A percentile compares a stretch with the other conserved stretches of the same genome.
phyloP scores from a whole-genome alignment of 306 rosid genomes.

The Vachellia collinsii region DNA sequence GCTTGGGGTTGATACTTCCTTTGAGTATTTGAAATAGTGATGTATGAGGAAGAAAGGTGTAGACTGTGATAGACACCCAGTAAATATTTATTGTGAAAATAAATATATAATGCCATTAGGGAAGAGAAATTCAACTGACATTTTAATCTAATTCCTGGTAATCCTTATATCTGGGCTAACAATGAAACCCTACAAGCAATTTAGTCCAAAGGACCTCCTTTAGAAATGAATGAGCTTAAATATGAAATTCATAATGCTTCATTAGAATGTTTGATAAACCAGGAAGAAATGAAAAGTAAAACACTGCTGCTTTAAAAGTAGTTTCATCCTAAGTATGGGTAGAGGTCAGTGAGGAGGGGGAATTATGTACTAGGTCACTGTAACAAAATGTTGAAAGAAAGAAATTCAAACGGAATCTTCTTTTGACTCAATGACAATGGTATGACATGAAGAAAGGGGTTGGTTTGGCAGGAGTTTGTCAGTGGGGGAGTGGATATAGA shows the following conservation, averaged over 20 bases:
- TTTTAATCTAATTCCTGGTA: background rate
- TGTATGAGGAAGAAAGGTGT: background rate
- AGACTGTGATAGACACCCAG: background rate
- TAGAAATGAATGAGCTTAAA: background rate
- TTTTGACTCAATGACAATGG: background rate
- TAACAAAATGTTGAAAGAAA: background rate
- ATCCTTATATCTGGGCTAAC: background rate
- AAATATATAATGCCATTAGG: background rate
- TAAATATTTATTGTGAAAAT: background rate
- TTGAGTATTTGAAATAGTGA: background rate
- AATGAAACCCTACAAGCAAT: background rate
- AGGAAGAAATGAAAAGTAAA: background rate
- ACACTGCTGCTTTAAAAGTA: background rate
- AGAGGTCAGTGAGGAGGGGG: background rate
- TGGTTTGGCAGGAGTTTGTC: background rate
- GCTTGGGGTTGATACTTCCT: background rate
- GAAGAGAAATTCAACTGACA: background rate
- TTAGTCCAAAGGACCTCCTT: background rate
- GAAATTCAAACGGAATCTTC: background rate
- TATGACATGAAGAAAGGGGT: background rate
- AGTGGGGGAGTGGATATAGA: background rate
- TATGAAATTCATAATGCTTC: background rate
- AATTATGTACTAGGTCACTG: background rate
- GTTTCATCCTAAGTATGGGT: background rate
- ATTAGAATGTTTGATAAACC: background rate